Base-by-base conservation (phyloP, 345 rosid genomes). In the Bretschneidera sinensis region DNA sequence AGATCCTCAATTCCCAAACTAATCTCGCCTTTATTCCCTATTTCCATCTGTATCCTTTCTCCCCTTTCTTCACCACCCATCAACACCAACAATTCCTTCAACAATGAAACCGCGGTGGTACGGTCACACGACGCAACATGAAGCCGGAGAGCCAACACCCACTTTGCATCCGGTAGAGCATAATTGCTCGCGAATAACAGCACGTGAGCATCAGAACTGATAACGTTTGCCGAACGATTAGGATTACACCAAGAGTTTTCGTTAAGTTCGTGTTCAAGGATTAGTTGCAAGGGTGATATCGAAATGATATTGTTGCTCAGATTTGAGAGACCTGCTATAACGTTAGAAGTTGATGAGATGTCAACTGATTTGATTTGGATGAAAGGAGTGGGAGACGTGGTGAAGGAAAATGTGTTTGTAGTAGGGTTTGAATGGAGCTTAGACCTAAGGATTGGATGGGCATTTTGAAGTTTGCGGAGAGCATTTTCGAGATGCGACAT, bases 221-320 rank as follows among this genome's bases (percentile, higher is more conserved):
- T 45, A 57, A 14, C 11, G 17, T n/a, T 47, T 15, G 19, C 49
- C 18, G 17, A 22, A 34, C 2, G 17, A 17, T 43, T n/a, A n/a
- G n/a, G 22, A 2, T 57, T 28, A 9, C 7, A 11, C 82, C 82
- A 81, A 0, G 51, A 16, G 58, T 81, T 75, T 24, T 67, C 52
- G 62, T 81, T 81, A 16, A 81, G 80, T 35, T 72, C 85, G 11
- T 81, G 85, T 24, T 81, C 85, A 6, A 75, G 71, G 56, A 78
- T 48, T 22, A 71, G 43, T n/a, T 78, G 80, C 15, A 78, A 23
- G 17, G 74, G 80, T 0, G 82, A 57, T 39, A 39, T 4, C 1
- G 11, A 7, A n/a, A n/a, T n/a, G n/a, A n/a, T n/a, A 2, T 17
- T 16, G 60, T 19, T 21, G 23, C 13, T 23, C 1, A 48, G 45